Evolutionary conservation across 768 basidiomycete genomes (phyloP).

Genomic region (Gyrodon lividus): DNA sequence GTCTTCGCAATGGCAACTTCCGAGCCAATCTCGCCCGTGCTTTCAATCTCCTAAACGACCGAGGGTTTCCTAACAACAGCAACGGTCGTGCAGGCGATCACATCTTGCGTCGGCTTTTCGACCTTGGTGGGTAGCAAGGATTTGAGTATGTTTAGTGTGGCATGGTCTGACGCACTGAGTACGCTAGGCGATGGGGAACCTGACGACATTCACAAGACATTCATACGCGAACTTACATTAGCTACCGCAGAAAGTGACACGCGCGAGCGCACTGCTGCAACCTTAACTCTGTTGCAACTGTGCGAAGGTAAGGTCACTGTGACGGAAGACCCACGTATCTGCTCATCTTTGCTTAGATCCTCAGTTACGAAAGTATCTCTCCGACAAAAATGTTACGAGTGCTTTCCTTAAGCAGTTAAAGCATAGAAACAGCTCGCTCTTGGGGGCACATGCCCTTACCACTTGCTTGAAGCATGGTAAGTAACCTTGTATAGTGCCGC

Average conservation of each 20-base stretch:
- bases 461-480: conserved; percentile 9
- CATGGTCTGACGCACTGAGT: background rate
- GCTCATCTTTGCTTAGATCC: background rate
- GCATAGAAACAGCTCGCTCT: conserved; percentile 12
- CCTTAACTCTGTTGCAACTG: conserved; percentile 13
- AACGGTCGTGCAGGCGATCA: background rate
- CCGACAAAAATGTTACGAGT: background rate
- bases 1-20: background rate
- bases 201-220: conserved; percentile 3
- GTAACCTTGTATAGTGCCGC: background rate
- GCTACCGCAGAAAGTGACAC: conserved; percentile 3
- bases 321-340: background rate
- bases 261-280: conserved; percentile 14
- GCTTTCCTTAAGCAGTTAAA: conserved; percentile 13
- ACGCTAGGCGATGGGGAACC: conserved; percentile 2
- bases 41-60: background rate
- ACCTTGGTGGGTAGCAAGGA: background rate
- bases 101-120: background rate
- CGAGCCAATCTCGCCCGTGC: background rate
- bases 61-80: background rate
- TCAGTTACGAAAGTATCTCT: conserved; percentile 4
- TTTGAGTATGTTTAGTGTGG: background rate
- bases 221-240: conserved; percentile 10
- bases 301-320: background rate
- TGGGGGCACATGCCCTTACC: conserved; percentile 17